Percentiles rank a stretch among this genome's conserved stretches.
phyloP scores from a whole-genome alignment of 1,284 basidiomycete genomes.

The Ceratobasidium sp. region DNA sequence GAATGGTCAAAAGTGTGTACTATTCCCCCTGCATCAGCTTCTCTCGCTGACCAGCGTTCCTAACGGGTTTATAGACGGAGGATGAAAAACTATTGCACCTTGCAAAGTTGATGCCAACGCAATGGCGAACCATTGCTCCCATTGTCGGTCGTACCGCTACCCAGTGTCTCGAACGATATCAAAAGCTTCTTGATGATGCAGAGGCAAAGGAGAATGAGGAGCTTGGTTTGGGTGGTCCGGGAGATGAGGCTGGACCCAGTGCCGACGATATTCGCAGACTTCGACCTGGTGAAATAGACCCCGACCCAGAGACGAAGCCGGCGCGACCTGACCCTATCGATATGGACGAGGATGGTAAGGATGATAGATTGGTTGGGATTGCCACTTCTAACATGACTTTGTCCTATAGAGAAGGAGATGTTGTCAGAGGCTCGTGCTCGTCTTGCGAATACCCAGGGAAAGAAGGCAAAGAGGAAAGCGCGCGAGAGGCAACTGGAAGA shows the following conservation, averaged over 20 bases:
- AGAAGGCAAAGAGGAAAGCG: slow-evolving; percentile 98
- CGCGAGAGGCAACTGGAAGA: slow-evolving; percentile 96
- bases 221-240: slow-evolving; percentile 82
- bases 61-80: slow-evolving; percentile 66
- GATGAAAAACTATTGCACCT: slow-evolving; percentile 98
- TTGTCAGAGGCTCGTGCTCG: slow-evolving; percentile 97
- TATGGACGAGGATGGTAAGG: slow-evolving; percentile 96
- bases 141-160: slow-evolving; percentile 99
- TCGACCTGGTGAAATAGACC: slow-evolving; percentile 96
- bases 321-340: slow-evolving; percentile 98
- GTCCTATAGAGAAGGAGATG: slow-evolving; percentile 92
- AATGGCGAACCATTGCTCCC: slow-evolving; percentile 99
- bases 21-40: not conserved
- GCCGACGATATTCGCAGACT: slow-evolving; percentile 89
- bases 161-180: slow-evolving; percentile 97
- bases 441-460: slow-evolving; percentile 98
- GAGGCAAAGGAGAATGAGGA: slow-evolving; percentile 94
- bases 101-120: slow-evolving; percentile 98
- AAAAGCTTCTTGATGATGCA: slow-evolving; percentile 95
- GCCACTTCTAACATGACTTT: not conserved
- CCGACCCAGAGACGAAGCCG: slow-evolving; percentile 97
- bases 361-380: not conserved
- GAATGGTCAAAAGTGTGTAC: slow-evolving; percentile 94
- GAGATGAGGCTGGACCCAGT: slow-evolving; percentile 76
- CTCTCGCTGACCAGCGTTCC: not conserved